A percentile compares a stretch with the other conserved stretches of the same genome.
phyloP scores from a whole-genome alignment of 768 basidiomycete genomes.

The Sarcodon aspratus region DNA sequence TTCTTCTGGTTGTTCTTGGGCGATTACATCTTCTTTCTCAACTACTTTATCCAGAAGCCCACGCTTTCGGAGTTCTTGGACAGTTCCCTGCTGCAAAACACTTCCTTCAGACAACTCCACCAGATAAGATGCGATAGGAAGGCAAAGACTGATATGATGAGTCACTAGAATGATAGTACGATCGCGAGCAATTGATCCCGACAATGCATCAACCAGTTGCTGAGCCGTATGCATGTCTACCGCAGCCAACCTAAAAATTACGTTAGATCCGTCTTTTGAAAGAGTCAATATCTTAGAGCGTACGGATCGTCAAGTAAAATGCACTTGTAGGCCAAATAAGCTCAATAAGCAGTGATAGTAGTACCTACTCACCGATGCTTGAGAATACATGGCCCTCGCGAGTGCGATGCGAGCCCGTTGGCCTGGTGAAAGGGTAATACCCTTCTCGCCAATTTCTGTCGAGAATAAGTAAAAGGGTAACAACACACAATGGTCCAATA shows the following conservation, averaged over 20 bases:
- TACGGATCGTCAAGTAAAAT: conserved; percentile 67
- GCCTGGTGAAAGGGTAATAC: conserved; percentile 64
- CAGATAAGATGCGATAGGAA: conserved; percentile 57
- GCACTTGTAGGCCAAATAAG: conserved; percentile 20
- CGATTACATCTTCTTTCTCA: conserved; percentile 18
- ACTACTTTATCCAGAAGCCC: conserved; percentile 35
- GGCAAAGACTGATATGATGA: conserved; percentile 67
- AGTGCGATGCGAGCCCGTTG: conserved; percentile 66
- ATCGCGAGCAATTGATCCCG: conserved; percentile 44
- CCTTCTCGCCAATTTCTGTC: conserved; percentile 72
- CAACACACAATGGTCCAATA: neutral
- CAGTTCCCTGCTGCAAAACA: conserved; percentile 37
- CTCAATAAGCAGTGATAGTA: neutral
- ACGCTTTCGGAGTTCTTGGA: conserved; percentile 31
- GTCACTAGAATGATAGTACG: conserved; percentile 78
- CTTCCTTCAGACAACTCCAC: conserved; percentile 45
- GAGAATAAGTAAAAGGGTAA: neutral
- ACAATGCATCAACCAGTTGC: conserved; percentile 58
- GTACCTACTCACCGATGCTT: conserved; percentile 32
- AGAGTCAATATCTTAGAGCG: conserved; percentile 15
- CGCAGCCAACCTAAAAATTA: conserved; percentile 41
- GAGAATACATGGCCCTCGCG: conserved; percentile 73
- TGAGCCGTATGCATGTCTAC: conserved; percentile 73
- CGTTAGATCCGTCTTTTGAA: neutral
- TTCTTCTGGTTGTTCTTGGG: neutral